Conservation (phyloP, 495 filamentous ascomycete species). For the Filosporella fistucella region DNA sequence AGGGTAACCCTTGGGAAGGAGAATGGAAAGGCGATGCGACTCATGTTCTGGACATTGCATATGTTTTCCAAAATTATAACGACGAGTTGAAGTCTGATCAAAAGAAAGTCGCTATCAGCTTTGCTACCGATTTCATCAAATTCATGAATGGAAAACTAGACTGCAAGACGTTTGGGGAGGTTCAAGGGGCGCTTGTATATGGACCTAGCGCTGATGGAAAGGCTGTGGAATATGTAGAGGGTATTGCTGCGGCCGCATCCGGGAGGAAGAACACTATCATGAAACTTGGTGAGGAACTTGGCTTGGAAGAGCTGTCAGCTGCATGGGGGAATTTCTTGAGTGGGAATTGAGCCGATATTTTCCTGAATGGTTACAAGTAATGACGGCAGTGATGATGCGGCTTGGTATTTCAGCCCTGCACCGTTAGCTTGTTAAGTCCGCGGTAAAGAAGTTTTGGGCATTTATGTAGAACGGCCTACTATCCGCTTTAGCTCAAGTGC, state of each 20-base stretch:
- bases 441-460: too few species aligned
- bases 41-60: slow-evolving; percentile 43
- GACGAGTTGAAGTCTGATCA: slow-evolving; percentile 31
- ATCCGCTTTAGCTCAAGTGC: too few species aligned
- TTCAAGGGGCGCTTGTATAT: not conserved
- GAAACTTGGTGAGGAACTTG: not conserved
- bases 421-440: too few species aligned
- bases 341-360: not conserved
- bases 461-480: too few species aligned
- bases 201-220: not conserved
- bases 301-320: not conserved
- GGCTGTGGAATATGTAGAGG: not conserved
- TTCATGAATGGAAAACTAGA: slow-evolving; percentile 37
- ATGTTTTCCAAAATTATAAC: slow-evolving; percentile 41
- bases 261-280: not conserved
- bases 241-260: not conserved
- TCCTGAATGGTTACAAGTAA: too few species aligned
- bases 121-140: slow-evolving; percentile 39
- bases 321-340: not conserved
- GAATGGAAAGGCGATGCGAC: slow-evolving; percentile 33
- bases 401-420: too few species aligned
- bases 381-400: too few species aligned
- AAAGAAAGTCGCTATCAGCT: slow-evolving; percentile 23
- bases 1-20: slow-evolving; percentile 44
- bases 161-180: slow-evolving; percentile 22